Evolutionary conservation across 805 yeast species (phyloP).

Genomic region (Cyberlindnera mrakii): DNA sequence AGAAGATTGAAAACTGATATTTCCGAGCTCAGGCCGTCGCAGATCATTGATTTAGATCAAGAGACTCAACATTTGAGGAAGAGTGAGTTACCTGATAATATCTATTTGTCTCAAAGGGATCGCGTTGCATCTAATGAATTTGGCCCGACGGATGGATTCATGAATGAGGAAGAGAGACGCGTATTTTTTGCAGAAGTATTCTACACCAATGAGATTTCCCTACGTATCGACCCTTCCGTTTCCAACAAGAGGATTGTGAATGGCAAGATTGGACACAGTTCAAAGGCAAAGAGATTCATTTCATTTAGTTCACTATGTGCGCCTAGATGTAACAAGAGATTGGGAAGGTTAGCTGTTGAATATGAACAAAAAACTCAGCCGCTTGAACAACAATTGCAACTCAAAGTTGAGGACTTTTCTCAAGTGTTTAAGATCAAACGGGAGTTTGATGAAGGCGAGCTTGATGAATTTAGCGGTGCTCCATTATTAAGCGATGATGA

Average conservation of each 20-base stretch:
- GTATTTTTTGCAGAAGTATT: conserved; percentile 15
- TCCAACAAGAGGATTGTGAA: conserved; percentile 8
- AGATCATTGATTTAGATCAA: conserved; percentile 15
- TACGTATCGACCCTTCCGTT: conserved; percentile 9
- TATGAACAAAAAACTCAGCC: conserved; percentile 1
- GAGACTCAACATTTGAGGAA: not conserved
- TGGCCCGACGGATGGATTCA: conserved; percentile 14
- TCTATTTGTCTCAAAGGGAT: conserved; percentile 13
- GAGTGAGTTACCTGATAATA: not conserved
- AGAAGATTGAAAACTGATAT: conserved; percentile 6
- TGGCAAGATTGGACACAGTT: conserved; percentile 12
- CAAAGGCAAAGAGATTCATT: conserved; percentile 9
- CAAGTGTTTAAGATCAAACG: not conserved
- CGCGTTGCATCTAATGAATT: conserved; percentile 3
- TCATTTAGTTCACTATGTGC: conserved; percentile 7
- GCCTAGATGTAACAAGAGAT: conserved; percentile 5
- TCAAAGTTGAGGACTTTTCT: not conserved
- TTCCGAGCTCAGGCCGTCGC: conserved; percentile 8
- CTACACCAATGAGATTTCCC: conserved; percentile 3
- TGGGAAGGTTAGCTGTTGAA: conserved; percentile 7
- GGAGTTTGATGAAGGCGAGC: not conserved
- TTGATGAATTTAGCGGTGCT: not conserved
- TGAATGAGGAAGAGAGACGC: conserved; percentile 10
- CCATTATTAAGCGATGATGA: conserved; percentile 12
- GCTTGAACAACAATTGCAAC: not conserved